Evolutionary conservation across 129 eudicot species (phyloP), one percentile per base, ranked within the genome.

Genomic region (Flaveria sonorensis): DNA sequence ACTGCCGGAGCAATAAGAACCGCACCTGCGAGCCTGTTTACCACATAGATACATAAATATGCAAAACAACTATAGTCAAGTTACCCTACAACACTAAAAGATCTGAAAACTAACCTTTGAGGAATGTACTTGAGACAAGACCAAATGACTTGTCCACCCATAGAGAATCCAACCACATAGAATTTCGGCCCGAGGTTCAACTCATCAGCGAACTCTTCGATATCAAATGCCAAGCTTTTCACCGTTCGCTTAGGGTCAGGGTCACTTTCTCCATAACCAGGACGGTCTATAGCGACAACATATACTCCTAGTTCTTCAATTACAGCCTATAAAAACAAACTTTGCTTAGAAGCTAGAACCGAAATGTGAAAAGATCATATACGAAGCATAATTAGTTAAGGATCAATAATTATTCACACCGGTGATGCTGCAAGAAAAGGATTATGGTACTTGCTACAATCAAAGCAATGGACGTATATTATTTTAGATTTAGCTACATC

Each of bases 181-280:
- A 92, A 92, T 51, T 81, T 92, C 10, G 85, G 68, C 70, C 96
- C 93, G 9, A 92, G 80, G 13, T 71, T 87, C 55, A 92, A 73
- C 42, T 89, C 81, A 84, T 92, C 97, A 20, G 89, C 96, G 16
- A 92, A 75, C 79, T 87, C 90, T 72, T 92, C 92, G 9, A 89
- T 82, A 68, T 92, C 97, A 23, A 76, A 65, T 6, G 97, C 82
- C 63, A 72, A 57, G 71, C 91, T 92, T 77, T 85, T 89, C 5
- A 68, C 40, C 1, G 90, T 87, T 56, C 70, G 80, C 8, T 80
- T 77, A 19, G 97, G 96, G 63, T 89, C 70, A 20, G 96, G 95
- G 48, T 92, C 96, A 62, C 97, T 92, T 76, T 92, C 89, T 65
- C 92, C 95, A 86, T 92, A 92, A 43, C 97, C 96, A 19, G 93